A percentile compares a stretch with the other conserved stretches of the same genome.
Evolutionary conservation across 1,284 basidiomycete species (phyloP).

Genomic region (Ustilago nuda): DNA sequence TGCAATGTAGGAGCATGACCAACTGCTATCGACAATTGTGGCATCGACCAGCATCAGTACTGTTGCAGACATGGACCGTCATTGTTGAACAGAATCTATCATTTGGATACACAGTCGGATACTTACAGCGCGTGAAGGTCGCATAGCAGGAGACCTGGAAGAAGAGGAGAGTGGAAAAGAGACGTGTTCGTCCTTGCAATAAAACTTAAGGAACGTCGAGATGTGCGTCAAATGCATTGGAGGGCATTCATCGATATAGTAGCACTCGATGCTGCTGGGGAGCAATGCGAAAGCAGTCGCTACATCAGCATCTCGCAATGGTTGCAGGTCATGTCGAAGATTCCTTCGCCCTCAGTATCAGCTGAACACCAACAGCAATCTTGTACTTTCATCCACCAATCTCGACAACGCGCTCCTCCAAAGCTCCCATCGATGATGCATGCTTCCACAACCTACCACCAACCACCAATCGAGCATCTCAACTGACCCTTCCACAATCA

Average conservation of each 20-base stretch:
- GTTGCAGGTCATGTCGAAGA: too few relatives aligned
- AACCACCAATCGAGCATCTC: not conserved
- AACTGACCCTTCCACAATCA: constrained; percentile 21
- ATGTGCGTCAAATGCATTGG: too few relatives aligned
- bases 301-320: too few relatives aligned
- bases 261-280: not conserved
- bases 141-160: not conserved
- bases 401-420: constrained; percentile 5
- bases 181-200: not conserved
- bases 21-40: not conserved
- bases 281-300: too few relatives aligned
- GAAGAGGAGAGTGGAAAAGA: not conserved
- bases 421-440: constrained; percentile 1
- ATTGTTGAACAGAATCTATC: too few relatives aligned
- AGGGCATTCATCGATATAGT: too few relatives aligned
- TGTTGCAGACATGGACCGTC: not conserved
- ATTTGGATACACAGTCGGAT: too few relatives aligned
- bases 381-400: not conserved
- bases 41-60: not conserved
- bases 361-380: not conserved
- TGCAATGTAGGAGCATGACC: not conserved
- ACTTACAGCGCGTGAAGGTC: not conserved
- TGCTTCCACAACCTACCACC: not conserved
- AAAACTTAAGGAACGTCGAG: not conserved
- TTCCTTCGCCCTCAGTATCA: too few relatives aligned